Conservation (phyloP, 2,329 filamentous ascomycete species). For the Cercospora brassicicola region DNA sequence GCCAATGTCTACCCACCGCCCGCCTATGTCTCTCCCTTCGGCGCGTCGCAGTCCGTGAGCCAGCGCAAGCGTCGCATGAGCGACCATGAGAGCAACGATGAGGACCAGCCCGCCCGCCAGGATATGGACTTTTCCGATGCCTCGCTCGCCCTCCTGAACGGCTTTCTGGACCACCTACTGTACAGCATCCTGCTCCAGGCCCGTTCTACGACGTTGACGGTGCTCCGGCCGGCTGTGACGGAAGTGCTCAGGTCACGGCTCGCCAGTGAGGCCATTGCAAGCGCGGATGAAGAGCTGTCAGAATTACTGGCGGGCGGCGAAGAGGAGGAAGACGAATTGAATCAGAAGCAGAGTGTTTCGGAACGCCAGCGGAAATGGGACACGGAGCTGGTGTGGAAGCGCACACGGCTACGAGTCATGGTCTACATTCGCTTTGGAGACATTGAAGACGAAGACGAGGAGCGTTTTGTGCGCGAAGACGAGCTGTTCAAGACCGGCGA, state of each 20-base stretch:
- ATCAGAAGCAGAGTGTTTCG: slow-evolving; percentile 28
- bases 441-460: slow-evolving; percentile 96
- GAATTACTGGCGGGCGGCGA: slow-evolving; percentile 83
- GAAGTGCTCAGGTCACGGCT: slow-evolving; percentile 88
- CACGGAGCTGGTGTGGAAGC: slow-evolving; percentile 89
- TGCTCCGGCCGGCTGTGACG: slow-evolving; percentile 76
- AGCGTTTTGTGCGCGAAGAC: slow-evolving; percentile 80
- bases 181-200: slow-evolving; percentile 84
- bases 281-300: slow-evolving; percentile 80
- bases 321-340: slow-evolving; percentile 55
- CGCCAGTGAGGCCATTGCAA: slow-evolving; percentile 77
- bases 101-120: slow-evolving; percentile 60
- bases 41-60: slow-evolving; percentile 87
- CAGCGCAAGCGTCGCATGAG: slow-evolving; percentile 71
- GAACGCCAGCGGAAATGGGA: slow-evolving; percentile 67
- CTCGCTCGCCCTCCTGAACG: slow-evolving; percentile 79
- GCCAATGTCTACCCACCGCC: slow-evolving; percentile 66
- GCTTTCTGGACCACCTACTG: slow-evolving; percentile 88
- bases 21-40: slow-evolving; percentile 82
- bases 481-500: slow-evolving; percentile 63
- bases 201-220: slow-evolving; percentile 71
- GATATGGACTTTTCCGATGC: slow-evolving; percentile 70
- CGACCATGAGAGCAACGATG: slow-evolving; percentile 56
- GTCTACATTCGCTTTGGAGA: slow-evolving; percentile 96
- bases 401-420: slow-evolving; percentile 91